Evolutionary conservation across 2,329 filamentous ascomycete genomes (phyloP).

Genomic region (Colletotrichum shisoi): DNA sequence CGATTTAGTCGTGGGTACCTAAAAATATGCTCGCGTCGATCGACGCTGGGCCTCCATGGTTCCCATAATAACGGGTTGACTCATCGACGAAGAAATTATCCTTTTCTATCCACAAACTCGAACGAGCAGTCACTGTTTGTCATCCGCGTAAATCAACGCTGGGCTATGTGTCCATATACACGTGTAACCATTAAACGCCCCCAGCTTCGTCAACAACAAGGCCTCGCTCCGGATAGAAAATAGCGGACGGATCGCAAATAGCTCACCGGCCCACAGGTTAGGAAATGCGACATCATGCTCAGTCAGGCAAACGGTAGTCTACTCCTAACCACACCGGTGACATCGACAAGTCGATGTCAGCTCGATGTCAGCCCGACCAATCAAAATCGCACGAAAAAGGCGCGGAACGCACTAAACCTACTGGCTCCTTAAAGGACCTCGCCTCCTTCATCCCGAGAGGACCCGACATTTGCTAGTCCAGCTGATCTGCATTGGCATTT

Average conservation of each 20-base stretch:
- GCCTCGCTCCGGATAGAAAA: background rate
- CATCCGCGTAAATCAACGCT: too few relatives aligned
- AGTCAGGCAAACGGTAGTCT: background rate
- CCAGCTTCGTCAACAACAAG: background rate
- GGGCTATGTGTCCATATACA: too few relatives aligned
- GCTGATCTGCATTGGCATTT: too few relatives aligned
- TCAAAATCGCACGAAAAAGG: constrained; percentile 27
- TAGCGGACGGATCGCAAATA: background rate
- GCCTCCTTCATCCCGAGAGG: constrained; percentile 24
- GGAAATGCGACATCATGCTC: background rate
- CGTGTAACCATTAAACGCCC: too few relatives aligned
- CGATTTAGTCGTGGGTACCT: too few relatives aligned
- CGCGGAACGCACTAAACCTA: constrained; percentile 16
- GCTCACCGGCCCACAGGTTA: background rate
- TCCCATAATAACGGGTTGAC: too few relatives aligned
- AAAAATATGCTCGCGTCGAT: too few relatives aligned
- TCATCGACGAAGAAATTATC: too few relatives aligned
- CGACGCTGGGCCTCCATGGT: too few relatives aligned
- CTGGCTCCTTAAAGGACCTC: background rate
- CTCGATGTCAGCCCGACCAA: constrained; percentile 7
- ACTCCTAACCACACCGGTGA: background rate
- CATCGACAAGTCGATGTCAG: background rate
- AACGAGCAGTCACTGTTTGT: too few relatives aligned
- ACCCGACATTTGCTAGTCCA: constrained; percentile 29
- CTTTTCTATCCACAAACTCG: too few relatives aligned